Percentiles rank a stretch among this genome's conserved stretches.
Conservation (phyloP, 345 rosid species). For the Psidium guajava region DNA sequence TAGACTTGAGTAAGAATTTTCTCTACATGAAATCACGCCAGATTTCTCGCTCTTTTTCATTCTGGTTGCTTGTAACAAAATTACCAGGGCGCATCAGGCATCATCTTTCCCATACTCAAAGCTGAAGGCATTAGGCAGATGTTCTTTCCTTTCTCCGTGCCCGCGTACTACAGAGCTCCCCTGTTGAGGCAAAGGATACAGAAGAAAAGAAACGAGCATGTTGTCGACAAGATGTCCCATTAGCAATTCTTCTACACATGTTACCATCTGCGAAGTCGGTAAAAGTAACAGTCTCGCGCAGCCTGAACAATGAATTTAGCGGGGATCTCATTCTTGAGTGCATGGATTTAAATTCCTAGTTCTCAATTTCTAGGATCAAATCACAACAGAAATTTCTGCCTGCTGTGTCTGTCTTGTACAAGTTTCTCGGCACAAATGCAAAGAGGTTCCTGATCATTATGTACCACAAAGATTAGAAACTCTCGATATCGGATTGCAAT, state of each 20-base stretch:
- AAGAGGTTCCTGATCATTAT: neutral
- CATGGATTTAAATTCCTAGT: neutral
- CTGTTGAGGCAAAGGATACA: neutral
- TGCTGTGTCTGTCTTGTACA: neutral
- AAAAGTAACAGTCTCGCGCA: neutral
- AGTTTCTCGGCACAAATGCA: neutral
- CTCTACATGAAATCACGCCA: neutral
- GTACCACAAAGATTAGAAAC: neutral
- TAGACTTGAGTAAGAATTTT: neutral
- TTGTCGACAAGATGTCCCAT: neutral
- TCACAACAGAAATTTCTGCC: neutral
- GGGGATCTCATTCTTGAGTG: neutral
- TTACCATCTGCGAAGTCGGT: neutral
- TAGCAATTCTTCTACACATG: neutral
- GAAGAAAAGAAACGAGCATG: neutral
- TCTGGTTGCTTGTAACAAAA: neutral
- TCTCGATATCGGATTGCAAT: neutral
- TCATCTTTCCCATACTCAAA: conserved; percentile 8
- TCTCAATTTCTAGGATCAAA: neutral
- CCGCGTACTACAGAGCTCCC: conserved; percentile 7
- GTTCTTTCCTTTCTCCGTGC: conserved; percentile 6
- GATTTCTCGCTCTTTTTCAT: neutral
- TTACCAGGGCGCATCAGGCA: conserved; percentile 7
- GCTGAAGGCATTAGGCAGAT: conserved; percentile 9
- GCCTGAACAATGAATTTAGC: neutral